phyloP scores from a whole-genome alignment of 305 asterid species.

The Fraxinus velutina region DNA sequence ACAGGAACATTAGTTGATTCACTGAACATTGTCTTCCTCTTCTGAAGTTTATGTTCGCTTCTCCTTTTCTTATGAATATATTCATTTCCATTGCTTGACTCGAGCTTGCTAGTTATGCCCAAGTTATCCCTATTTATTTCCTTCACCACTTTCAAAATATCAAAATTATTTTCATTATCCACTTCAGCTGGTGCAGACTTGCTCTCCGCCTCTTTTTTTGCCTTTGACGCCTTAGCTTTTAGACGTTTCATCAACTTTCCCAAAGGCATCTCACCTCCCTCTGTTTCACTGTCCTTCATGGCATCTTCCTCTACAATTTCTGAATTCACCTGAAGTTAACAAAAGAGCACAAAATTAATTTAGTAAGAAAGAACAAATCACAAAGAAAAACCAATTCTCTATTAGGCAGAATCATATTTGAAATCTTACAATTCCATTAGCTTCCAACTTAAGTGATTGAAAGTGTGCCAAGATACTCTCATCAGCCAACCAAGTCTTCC shows the following conservation, averaged over 20 bases:
- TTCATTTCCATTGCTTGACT: slow-evolving; percentile 64
- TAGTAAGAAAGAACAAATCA: slow-evolving; percentile 19
- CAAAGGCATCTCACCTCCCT: slow-evolving; percentile 90
- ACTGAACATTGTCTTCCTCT: slow-evolving; percentile 52
- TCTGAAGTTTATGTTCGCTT: slow-evolving; percentile 41
- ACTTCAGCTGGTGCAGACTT: slow-evolving; percentile 44
- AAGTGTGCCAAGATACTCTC: slow-evolving; percentile 68
- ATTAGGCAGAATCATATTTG: slow-evolving; percentile 1
- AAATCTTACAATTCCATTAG: slow-evolving; percentile 70
- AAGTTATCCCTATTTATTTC: slow-evolving; percentile 68
- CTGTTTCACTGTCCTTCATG: slow-evolving; percentile 88
- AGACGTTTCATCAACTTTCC: slow-evolving; percentile 81
- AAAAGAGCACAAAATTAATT: slow-evolving; percentile 26
- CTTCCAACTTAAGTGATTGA: slow-evolving; percentile 69
- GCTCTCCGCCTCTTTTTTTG: slow-evolving; percentile 64
- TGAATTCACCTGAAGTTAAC: slow-evolving; percentile 49
- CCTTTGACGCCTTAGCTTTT: slow-evolving; percentile 76
- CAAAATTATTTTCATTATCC: slow-evolving; percentile 56
- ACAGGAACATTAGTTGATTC: slow-evolving; percentile 60
- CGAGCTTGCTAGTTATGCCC: slow-evolving; percentile 54
- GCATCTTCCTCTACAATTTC: slow-evolving; percentile 61
- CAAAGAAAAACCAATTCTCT: not conserved
- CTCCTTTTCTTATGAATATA: slow-evolving; percentile 37
- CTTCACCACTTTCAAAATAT: slow-evolving; percentile 76
- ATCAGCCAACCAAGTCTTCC: slow-evolving; percentile 87